Base-by-base conservation (phyloP, 352 stramenopile genomes). In the Phytopythium litorale region DNA sequence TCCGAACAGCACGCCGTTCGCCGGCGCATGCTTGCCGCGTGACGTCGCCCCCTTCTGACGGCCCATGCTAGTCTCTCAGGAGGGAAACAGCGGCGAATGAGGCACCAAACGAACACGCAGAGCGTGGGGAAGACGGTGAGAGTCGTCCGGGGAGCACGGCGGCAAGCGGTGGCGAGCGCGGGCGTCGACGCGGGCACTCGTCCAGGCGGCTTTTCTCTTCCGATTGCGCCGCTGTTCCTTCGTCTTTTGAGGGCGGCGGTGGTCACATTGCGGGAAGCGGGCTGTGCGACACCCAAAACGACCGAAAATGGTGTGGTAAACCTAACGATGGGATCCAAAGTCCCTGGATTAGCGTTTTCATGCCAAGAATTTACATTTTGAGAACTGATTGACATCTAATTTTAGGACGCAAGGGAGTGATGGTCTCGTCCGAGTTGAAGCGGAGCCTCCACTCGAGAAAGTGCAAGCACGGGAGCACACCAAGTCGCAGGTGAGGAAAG, bases 1-100 rank as follows among this genome's bases (percentile, higher is more conserved):
- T 13, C 71, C 69, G 63, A 82, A 87, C 30, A 79, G 64, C 32
- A 57, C 40, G 40, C 23, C 38, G 28, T 53, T 53, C 23, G 33
- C 58, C 12, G 53, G 35, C 37, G 62, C 54, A 28, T 68, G 58
- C 52, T 69, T 73, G 23, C 50, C 55, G 7, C 45, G 48, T 9
- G 61, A 43, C 16, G 50, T 50, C 28, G 65, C 51, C 42, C 32
- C 52, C 16, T 72, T 77, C 19, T 63, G 63, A 1, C 71, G 58
- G 21, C 65, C 73, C 73, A 81, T 81, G 33, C 46, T 53, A 23
- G 9, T 7, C 46, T 18, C 46, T 33, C 23, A 53, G 23, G 16
- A 19, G 40, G 28, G 13, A 9, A 0, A 43, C 50, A 30, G 50
- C 23, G 30, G 7, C 46, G 32, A 56, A 56, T 23, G 15, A 30